Base-by-base conservation (phyloP, 1,284 basidiomycete genomes). In the Ceratorhiza oryzae-sativae region DNA sequence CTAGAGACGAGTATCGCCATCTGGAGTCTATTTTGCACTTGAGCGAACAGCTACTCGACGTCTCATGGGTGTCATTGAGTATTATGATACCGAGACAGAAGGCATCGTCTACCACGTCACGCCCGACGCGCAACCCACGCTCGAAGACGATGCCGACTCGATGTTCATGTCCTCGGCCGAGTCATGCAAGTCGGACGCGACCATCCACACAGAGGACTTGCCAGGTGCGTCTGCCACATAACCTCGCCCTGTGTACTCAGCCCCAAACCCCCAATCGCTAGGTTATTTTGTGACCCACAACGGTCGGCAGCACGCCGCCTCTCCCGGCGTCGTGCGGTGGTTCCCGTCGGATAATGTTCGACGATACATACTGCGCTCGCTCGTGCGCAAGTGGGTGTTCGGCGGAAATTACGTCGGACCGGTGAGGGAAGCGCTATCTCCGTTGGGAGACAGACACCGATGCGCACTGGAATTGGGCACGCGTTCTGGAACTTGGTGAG, bases 41-140 rank as follows among this genome's bases (percentile, higher is more conserved):
- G n/a, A n/a, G n/a, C n/a, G n/a, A n/a, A n/a, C n/a, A n/a, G n/a
- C n/a, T n/a, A n/a, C n/a, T n/a, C n/a, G n/a, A n/a, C n/a, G n/a
- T n/a, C n/a, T 45, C n/a, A 55, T 55, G 51, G 51, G 27, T 18
- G 30, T 55, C 27, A 13, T 32, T 13, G 25, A 25, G 25, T 55
- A 55, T 25, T 68, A 68, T 32, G 63, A 68, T 45, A 1, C 32
- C 23, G 23, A 53, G 13, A 68, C 63, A 12, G 63, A 68, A 2
- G 63, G 63, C 1, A 25, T 30, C 15, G 63, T 68, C 63, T 68
- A 68, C 25, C 49, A 23, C 27, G 63, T 68, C 12, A 18, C 10
- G 23, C 63, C 51, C 10, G 39, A 30, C 20, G 13, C 49, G 6
- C 23, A 45, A 3, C 4, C 39, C 41, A 23, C 5, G 15, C 6